phyloP scores from a whole-genome alignment of 768 basidiomycete species.

The Tricholoma hemisulphureum region DNA sequence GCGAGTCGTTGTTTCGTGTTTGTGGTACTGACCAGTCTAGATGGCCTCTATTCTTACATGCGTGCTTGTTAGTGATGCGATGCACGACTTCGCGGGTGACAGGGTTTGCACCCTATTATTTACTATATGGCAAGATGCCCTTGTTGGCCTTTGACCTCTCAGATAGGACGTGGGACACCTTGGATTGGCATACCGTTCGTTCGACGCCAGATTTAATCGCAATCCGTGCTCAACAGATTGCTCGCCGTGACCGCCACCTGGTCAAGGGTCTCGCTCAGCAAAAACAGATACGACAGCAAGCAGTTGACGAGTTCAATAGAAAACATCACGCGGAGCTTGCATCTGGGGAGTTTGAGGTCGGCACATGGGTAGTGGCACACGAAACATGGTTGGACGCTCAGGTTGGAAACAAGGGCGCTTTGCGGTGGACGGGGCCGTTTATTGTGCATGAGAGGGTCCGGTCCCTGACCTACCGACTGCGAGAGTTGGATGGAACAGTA shows the following conservation, averaged over 20 bases:
- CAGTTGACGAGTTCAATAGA: conserved; percentile 23
- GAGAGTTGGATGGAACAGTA: conserved; percentile 17
- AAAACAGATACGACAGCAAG: conserved; percentile 4
- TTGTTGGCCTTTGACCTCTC: conserved; percentile 18
- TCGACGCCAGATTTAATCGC: conserved; percentile 26
- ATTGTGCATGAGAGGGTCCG: conserved; percentile 21
- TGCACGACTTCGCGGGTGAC: conserved; percentile 25
- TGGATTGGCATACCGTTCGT: conserved; percentile 22
- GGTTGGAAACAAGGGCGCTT: conserved; percentile 28
- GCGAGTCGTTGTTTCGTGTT: conserved; percentile 18
- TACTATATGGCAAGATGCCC: conserved; percentile 26
- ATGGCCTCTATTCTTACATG: conserved; percentile 26
- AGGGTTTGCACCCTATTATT: conserved; percentile 29
- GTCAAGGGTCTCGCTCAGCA: conserved; percentile 11
- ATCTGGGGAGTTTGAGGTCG: conserved; percentile 18
- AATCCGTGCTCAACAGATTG: conserved; percentile 19
- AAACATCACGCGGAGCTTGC: conserved; percentile 11
- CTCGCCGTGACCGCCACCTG: conserved; percentile 17
- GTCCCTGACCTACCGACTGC: conserved; percentile 3
- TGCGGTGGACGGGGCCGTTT: conserved; percentile 28
- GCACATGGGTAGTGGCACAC: conserved; percentile 30
- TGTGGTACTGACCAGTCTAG: conserved; percentile 5
- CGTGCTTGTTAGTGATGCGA: conserved; percentile 24
- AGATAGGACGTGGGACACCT: conserved; percentile 27
- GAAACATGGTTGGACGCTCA: conserved; percentile 29